Evolutionary conservation across 2,329 filamentous ascomycete genomes (phyloP).

Genomic region (Allantophomopsis lycopodina): DNA sequence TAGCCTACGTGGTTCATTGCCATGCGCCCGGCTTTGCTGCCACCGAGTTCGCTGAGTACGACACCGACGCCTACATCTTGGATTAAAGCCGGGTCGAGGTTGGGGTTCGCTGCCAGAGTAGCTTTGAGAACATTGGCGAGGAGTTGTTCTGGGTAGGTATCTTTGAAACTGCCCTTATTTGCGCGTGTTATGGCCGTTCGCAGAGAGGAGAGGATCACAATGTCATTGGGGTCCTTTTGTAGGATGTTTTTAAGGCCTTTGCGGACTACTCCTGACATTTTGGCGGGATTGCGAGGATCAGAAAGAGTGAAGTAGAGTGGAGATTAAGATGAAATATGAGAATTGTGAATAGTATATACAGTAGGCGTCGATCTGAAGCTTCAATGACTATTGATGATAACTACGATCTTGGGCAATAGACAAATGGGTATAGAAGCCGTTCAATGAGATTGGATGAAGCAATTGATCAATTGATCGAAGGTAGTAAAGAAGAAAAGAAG

Average conservation of each 20-base stretch:
- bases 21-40: constrained; percentile 83
- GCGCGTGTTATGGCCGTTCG: constrained; percentile 78
- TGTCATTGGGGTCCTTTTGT: constrained; percentile 64
- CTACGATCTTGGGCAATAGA: too few relatives aligned
- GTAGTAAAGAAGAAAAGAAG: too few relatives aligned
- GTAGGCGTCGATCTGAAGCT: too few relatives aligned
- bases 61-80: constrained; percentile 80
- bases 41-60: constrained; percentile 82
- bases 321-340: too few relatives aligned
- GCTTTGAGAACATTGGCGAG: constrained; percentile 54
- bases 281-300: neutral
- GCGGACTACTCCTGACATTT: constrained; percentile 25
- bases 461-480: too few relatives aligned
- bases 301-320: too few relatives aligned
- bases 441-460: too few relatives aligned
- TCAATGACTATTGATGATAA: too few relatives aligned
- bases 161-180: constrained; percentile 71
- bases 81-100: constrained; percentile 53
- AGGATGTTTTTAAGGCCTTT: constrained; percentile 66
- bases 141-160: constrained; percentile 84
- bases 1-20: constrained; percentile 76
- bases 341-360: too few relatives aligned
- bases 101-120: constrained; percentile 58
- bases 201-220: constrained; percentile 81
- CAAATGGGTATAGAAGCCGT: too few relatives aligned